A percentile compares a stretch with the other conserved stretches of the same genome.
Conservation (phyloP, 2,329 filamentous ascomycete genomes). For the Microascus cirrosus region DNA sequence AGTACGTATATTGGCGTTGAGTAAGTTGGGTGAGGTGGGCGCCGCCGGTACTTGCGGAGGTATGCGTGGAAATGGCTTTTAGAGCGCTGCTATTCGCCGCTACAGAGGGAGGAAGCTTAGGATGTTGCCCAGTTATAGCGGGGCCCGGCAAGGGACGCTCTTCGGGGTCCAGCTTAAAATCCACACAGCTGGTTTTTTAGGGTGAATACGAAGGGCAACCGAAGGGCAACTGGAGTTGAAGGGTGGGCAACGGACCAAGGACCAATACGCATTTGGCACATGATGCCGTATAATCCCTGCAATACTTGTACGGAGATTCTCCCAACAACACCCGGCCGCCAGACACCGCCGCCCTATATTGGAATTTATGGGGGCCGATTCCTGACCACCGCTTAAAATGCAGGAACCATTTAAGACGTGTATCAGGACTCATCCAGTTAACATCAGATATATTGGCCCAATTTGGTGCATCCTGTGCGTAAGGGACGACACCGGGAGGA, state of each 20-base stretch:
- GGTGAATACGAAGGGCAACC: not conserved
- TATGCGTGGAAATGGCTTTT: not conserved
- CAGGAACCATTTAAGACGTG: not conserved
- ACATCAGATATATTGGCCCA: not conserved
- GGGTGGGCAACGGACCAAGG: too few species aligned
- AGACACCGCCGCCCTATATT: too few species aligned
- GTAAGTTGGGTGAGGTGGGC: not conserved
- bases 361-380: too few species aligned
- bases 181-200: not conserved
- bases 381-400: too few species aligned
- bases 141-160: not conserved
- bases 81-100: too few species aligned
- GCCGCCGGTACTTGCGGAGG: not conserved
- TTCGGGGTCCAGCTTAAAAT: not conserved
- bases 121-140: not conserved
- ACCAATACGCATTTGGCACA: too few species aligned
- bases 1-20: not conserved
- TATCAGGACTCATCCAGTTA: not conserved
- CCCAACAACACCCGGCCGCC: too few species aligned
- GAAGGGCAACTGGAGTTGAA: not conserved
- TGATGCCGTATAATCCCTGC: too few species aligned
- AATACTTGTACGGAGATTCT: too few species aligned
- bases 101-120: not conserved
- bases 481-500: not conserved
- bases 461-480: not conserved